A percentile compares a stretch with the other conserved stretches of the same genome.
Evolutionary conservation across 2,329 filamentous ascomycete genomes (phyloP).

Genomic region (Aspergillus proliferans): DNA sequence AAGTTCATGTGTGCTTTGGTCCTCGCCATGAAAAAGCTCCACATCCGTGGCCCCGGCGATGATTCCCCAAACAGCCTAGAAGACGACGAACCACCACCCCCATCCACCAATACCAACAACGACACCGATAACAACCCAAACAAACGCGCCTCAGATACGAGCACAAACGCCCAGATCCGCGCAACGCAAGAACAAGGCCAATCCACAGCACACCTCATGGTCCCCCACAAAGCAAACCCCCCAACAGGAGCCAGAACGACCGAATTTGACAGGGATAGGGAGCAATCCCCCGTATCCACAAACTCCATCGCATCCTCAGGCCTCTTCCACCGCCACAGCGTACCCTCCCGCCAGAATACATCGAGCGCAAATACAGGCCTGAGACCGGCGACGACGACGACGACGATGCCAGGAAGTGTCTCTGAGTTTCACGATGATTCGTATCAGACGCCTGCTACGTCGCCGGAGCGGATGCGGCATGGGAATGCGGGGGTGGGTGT

Average conservation of each 20-base stretch:
- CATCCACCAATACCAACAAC: conserved; percentile 37
- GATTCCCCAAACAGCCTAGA: conserved; percentile 42
- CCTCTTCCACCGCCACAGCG: conserved; percentile 22
- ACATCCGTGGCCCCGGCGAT: conserved; percentile 75
- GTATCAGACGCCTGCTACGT: conserved; percentile 20
- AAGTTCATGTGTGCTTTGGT: conserved; percentile 97
- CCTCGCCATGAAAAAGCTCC: conserved; percentile 75
- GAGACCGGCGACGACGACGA: neutral
- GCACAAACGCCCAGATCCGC: conserved; percentile 1
- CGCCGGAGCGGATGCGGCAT: conserved; percentile 18
- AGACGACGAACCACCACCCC: conserved; percentile 43
- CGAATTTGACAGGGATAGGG: too few species aligned
- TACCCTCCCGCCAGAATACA: conserved; percentile 12
- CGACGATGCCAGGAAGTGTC: neutral
- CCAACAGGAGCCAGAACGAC: too few species aligned
- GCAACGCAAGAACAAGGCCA: neutral
- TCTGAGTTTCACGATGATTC: neutral
- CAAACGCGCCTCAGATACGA: conserved; percentile 49
- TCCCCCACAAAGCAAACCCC: neutral
- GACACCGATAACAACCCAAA: conserved; percentile 63
- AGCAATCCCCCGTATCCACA: neutral
- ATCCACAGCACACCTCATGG: neutral
- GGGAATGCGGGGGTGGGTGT: conserved; percentile 4
- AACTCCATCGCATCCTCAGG: neutral
- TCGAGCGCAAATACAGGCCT: conserved; percentile 3